A percentile compares a stretch with the other conserved stretches of the same genome.
These are phyloP conservation scores for Schrenkiella parvula DNA, from an alignment of 345 rosid species.

Conservation along the genomic window DNA sequence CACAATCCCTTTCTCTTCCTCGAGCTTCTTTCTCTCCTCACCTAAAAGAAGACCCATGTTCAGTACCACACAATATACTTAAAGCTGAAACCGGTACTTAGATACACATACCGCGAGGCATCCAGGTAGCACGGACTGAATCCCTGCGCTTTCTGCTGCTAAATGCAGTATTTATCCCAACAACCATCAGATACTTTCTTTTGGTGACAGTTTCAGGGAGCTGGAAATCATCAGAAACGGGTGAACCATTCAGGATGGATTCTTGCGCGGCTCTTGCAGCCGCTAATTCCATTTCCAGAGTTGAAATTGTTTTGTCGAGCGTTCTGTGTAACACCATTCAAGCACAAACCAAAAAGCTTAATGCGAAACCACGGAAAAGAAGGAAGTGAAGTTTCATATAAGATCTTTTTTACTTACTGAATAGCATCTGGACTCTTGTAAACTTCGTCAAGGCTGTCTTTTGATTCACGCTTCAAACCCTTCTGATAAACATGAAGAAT, in stretches of 20 bases:
- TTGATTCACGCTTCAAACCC: conserved; percentile 49
- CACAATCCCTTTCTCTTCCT: conserved; percentile 95
- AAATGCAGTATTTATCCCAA: conserved; percentile 91
- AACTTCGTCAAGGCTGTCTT: conserved; percentile 56
- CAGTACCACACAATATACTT: background rate
- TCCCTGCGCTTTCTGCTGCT: conserved; percentile 95
- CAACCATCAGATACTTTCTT: conserved; percentile 81
- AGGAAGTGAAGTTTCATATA: background rate
- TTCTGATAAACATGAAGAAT: conserved; percentile 35
- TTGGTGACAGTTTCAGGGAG: conserved; percentile 41
- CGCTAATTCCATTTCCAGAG: conserved; percentile 76
- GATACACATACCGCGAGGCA: conserved; percentile 78
- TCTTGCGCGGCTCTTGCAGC: conserved; percentile 89
- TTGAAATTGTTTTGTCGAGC: conserved; percentile 72
- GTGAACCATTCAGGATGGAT: conserved; percentile 75
- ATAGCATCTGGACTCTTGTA: conserved; percentile 73
- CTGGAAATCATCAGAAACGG: conserved; percentile 57
- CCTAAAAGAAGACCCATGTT: conserved; percentile 40
- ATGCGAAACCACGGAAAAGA: background rate
- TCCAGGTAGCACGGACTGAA: conserved; percentile 93
- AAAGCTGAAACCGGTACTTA: background rate
- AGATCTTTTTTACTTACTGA: conserved; percentile 44
- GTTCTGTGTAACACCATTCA: conserved; percentile 43
- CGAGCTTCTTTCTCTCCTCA: conserved; percentile 77
- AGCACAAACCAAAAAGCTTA: conserved; percentile 3